Conservation (phyloP, 2,329 filamentous ascomycete species). For the Verticillium nonalfalfae region DNA sequence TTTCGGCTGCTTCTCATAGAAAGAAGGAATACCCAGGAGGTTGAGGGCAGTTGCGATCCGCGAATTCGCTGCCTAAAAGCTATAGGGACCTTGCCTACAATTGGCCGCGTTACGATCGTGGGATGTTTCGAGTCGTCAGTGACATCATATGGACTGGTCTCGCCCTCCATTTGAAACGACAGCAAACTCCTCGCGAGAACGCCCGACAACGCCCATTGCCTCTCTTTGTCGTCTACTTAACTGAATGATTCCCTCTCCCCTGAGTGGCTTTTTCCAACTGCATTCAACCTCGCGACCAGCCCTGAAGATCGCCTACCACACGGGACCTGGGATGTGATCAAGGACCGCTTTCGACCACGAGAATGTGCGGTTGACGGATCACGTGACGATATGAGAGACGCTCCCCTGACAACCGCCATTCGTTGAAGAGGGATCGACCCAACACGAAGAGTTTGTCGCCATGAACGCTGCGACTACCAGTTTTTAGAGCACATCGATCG, state of each 20-base stretch:
- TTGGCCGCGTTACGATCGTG: constrained; percentile 1
- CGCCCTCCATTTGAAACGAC: neutral
- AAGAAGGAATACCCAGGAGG: neutral
- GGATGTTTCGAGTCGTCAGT: constrained; percentile 4
- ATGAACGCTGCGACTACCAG: too few species aligned
- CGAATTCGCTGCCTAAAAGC: neutral
- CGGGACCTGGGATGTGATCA: too few species aligned
- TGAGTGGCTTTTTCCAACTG: neutral
- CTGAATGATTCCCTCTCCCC: neutral
- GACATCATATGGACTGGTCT: constrained; percentile 3
- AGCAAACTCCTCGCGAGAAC: neutral
- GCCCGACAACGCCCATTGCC: neutral
- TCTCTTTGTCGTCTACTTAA: neutral
- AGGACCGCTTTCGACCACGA: too few species aligned
- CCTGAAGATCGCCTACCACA: too few species aligned
- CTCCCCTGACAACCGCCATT: too few species aligned
- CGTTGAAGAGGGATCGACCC: too few species aligned
- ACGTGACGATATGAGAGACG: too few species aligned
- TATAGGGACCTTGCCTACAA: neutral
- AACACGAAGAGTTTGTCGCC: too few species aligned
- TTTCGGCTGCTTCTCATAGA: too few species aligned
- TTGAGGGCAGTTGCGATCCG: neutral
- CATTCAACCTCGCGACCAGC: too few species aligned
- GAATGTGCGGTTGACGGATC: too few species aligned
- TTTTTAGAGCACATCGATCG: too few species aligned